phyloP scores from a whole-genome alignment of 768 basidiomycete species.

The Lactarius quietus region DNA sequence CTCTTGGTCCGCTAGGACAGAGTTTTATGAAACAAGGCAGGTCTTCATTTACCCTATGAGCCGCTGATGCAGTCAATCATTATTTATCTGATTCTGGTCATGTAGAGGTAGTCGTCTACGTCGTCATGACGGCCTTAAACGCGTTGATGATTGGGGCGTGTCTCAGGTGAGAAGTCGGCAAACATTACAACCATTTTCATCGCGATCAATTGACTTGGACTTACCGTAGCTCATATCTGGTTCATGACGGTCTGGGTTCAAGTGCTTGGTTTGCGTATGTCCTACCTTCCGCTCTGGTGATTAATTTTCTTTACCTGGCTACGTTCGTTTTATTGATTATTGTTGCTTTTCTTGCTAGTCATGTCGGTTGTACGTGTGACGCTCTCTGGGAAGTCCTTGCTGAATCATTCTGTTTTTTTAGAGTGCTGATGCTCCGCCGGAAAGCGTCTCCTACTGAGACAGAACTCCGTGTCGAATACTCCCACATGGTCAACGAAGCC shows the following conservation, averaged over 20 bases:
- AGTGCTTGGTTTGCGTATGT: constrained; percentile 19
- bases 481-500: constrained; percentile 16
- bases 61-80: neutral
- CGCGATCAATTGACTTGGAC: neutral
- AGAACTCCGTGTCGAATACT: neutral
- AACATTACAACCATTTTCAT: neutral
- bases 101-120: constrained; percentile 21
- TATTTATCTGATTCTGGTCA: neutral
- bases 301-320: neutral
- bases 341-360: constrained; percentile 2
- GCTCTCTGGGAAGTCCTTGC: neutral
- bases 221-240: neutral
- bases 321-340: neutral
- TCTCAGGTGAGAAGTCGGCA: constrained; percentile 8
- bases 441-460: constrained; percentile 22
- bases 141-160: constrained; percentile 16
- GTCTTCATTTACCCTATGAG: constrained; percentile 4
- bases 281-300: constrained; percentile 22
- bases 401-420: neutral
- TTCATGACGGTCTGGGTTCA: neutral
- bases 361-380: constrained; percentile 14
- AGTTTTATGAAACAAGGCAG: no score
- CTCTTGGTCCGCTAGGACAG: constrained; percentile 18
- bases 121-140: no score
- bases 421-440: no score